These are phyloP conservation scores for Fragaria iinumae DNA, from an alignment of 306 rosid species.

Conservation along the genomic window DNA sequence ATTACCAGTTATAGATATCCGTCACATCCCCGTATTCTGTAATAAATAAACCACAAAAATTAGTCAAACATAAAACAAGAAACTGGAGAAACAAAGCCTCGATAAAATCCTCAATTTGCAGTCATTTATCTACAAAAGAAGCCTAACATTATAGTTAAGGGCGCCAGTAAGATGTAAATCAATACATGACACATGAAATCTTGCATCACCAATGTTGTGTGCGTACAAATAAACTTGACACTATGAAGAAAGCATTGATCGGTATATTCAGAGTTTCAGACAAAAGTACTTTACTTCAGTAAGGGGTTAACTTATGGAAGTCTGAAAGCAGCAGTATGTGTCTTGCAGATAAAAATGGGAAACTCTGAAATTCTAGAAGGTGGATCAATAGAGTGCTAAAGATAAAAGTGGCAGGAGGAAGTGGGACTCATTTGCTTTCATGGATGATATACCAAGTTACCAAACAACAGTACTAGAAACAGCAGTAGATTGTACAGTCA, in stretches of 20 bases:
- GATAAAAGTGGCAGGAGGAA: not conserved
- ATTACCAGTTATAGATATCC: conserved; percentile 88
- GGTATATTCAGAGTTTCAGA: not conserved
- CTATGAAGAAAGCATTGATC: not conserved
- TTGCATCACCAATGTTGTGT: not conserved
- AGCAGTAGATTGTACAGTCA: not conserved
- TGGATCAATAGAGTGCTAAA: not conserved
- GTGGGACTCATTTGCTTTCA: not conserved
- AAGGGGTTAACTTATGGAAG: not conserved
- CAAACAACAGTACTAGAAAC: not conserved
- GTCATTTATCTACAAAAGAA: not conserved
- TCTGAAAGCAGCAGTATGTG: not conserved
- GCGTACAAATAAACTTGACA: not conserved
- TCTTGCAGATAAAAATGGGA: not conserved
- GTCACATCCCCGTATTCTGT: conserved; percentile 96
- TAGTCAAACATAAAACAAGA: conserved; percentile 9
- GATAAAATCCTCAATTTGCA: not conserved
- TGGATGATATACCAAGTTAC: not conserved
- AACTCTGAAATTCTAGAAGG: not conserved
- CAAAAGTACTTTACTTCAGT: not conserved
- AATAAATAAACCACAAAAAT: conserved; percentile 22
- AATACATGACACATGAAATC: not conserved
- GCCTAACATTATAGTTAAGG: not conserved
- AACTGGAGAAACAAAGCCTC: not conserved
- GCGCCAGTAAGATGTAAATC: not conserved